Percentiles rank a stretch among this genome's conserved stretches.
Evolutionary conservation across 2,329 filamentous ascomycete species (phyloP).

Genomic region (Xylariomycetidae sp.): DNA sequence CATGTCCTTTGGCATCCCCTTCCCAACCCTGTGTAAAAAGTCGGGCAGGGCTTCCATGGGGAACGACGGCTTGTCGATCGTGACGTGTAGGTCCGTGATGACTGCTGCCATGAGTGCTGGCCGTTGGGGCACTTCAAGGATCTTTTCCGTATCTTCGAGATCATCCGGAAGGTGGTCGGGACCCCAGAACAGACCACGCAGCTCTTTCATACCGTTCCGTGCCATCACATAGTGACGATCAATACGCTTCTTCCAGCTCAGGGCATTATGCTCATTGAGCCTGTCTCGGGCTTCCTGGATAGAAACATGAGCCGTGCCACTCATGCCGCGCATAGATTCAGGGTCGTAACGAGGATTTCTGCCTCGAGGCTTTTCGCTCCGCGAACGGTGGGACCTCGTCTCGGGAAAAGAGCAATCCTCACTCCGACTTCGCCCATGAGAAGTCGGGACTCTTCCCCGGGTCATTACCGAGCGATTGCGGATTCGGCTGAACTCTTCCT

Average conservation of each 20-base stretch:
- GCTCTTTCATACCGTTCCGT: conserved; percentile 67
- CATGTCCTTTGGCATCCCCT: conserved; percentile 90
- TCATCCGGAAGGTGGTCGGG: conserved; percentile 76
- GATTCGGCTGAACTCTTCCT: conserved; percentile 53
- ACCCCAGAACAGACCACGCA: conserved; percentile 76
- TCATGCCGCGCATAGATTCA: conserved; percentile 64
- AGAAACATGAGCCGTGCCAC: conserved; percentile 64
- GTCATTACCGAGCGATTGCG: conserved; percentile 49
- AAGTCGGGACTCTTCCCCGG: conserved; percentile 28
- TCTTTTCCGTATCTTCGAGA: conserved; percentile 72
- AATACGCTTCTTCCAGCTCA: conserved; percentile 89
- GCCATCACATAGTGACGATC: conserved; percentile 67
- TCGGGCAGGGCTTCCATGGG: conserved; percentile 72
- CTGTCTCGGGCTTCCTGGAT: conserved; percentile 70
- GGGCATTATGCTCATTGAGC: conserved; percentile 74
- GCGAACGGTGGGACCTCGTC: conserved; percentile 23
- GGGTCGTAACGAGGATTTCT: conserved; percentile 68
- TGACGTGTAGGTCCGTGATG: conserved; percentile 78
- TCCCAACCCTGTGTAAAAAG: conserved; percentile 86
- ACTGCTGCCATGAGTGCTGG: conserved; percentile 76
- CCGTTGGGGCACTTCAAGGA: conserved; percentile 78
- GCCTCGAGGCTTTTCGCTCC: conserved; percentile 30
- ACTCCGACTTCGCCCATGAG: conserved; percentile 47
- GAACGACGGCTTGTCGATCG: conserved; percentile 90
- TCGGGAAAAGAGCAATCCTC: conserved; percentile 38